A percentile compares a stretch with the other conserved stretches of the same genome.
Conservation (phyloP, 2,329 filamentous ascomycete species). For the Colletotrichum filicis region DNA sequence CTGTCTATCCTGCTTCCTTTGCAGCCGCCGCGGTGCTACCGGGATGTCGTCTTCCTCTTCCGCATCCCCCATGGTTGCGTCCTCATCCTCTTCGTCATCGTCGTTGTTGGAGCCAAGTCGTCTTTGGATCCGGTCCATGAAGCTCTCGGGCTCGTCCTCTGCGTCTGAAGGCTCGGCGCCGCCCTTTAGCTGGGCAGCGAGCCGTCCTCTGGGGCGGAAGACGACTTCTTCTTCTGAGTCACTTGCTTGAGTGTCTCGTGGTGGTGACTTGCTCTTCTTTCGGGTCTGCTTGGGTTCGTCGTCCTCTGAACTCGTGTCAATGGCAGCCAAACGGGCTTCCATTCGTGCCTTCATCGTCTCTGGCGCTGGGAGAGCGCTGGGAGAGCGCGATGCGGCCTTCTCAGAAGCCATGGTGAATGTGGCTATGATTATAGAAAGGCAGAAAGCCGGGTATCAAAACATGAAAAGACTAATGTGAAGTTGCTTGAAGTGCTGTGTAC, state of each 20-base stretch:
- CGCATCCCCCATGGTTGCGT: constrained; percentile 43
- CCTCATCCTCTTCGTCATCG: constrained; percentile 43
- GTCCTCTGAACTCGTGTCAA: constrained; percentile 60
- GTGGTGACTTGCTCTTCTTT: constrained; percentile 9
- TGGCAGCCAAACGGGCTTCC: constrained; percentile 60
- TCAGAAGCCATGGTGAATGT: constrained; percentile 59
- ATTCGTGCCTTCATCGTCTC: constrained; percentile 64
- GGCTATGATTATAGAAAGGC: background rate
- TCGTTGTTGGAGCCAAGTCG: constrained; percentile 48
- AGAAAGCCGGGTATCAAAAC: constrained; percentile 26
- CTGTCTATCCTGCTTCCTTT: constrained; percentile 48
- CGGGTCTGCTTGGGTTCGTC: constrained; percentile 30
- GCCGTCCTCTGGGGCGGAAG: constrained; percentile 67
- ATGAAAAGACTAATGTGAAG: constrained; percentile 3
- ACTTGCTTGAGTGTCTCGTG: background rate
- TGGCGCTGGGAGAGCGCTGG: constrained; percentile 51
- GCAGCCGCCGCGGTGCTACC: constrained; percentile 52
- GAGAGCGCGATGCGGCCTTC: constrained; percentile 56
- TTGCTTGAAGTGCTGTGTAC: background rate
- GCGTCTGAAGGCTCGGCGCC: constrained; percentile 38
- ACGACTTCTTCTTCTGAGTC: constrained; percentile 43
- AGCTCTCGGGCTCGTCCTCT: constrained; percentile 42
- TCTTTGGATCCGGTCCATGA: constrained; percentile 55
- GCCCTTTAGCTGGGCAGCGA: constrained; percentile 72
- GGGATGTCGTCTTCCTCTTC: constrained; percentile 54